A percentile compares a stretch with the other conserved stretches of the same genome.
These are phyloP conservation scores for Phylloporus rhodoxanthus DNA, from an alignment of 768 basidiomycete genomes.

Conservation along the genomic window DNA sequence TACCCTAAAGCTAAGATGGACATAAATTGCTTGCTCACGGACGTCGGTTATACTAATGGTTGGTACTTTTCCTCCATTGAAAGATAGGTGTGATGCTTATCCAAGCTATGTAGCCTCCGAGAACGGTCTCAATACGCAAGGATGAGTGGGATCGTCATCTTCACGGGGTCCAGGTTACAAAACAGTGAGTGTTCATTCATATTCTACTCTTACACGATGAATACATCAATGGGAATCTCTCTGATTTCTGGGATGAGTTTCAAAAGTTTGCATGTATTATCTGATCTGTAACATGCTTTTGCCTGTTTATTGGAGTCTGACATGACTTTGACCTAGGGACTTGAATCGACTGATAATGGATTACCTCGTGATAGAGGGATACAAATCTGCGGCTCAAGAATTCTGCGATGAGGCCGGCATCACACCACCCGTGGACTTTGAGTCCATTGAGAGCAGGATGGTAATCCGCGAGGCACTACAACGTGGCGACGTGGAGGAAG, in stretches of 20 bases:
- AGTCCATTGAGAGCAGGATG: conserved; percentile 91
- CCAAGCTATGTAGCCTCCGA: conserved; percentile 37
- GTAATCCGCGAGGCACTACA: conserved; percentile 91
- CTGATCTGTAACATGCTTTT: conserved; percentile 47
- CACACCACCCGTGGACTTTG: conserved; percentile 73
- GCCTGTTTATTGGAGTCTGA: conserved; percentile 14
- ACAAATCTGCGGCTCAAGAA: conserved; percentile 92
- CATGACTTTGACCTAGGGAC: conserved; percentile 53
- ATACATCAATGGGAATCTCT: conserved; percentile 97
- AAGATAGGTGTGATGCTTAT: not conserved
- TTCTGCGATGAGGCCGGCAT: conserved; percentile 87
- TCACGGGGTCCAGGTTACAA: conserved; percentile 76
- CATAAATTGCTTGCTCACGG: conserved; percentile 28
- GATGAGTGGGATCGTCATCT: conserved; percentile 86
- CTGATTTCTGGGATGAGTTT: conserved; percentile 70
- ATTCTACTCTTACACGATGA: conserved; percentile 46
- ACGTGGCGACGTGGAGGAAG: conserved; percentile 90
- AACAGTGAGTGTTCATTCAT: conserved; percentile 63
- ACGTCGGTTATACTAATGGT: conserved; percentile 29
- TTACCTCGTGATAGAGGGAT: conserved; percentile 96
- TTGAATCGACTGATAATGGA: conserved; percentile 93
- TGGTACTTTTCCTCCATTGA: conserved; percentile 14
- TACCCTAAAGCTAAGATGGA: conserved; percentile 36
- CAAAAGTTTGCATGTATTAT: conserved; percentile 80
- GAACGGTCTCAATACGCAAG: conserved; percentile 51